Conservation (phyloP, 2,329 filamentous ascomycete genomes). For the Sporothrix humicola region DNA sequence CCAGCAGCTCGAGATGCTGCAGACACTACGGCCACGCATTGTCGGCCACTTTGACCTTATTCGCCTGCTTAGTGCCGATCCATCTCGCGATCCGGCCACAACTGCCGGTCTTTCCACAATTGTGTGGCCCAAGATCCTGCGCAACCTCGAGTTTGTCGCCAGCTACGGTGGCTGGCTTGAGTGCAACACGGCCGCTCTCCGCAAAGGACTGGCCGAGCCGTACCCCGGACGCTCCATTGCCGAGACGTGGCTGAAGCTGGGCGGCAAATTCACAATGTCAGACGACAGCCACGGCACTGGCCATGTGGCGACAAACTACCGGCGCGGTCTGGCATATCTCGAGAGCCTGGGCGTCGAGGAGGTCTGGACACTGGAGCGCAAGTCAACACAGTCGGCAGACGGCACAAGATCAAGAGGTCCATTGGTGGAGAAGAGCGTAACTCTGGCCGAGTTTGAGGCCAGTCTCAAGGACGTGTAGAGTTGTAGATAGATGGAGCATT, state of each 20-base stretch:
- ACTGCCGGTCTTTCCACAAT: conserved; percentile 40
- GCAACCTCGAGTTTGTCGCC: conserved; percentile 75
- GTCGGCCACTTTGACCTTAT: conserved; percentile 96
- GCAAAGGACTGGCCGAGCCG: conserved; percentile 89
- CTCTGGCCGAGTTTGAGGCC: conserved; percentile 35
- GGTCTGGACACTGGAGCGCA: conserved; percentile 62
- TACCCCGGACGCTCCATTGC: conserved; percentile 84
- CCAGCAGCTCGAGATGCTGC: conserved; percentile 81
- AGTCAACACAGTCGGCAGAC: conserved; percentile 37
- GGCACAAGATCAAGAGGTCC: conserved; percentile 38
- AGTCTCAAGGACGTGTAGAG: conserved; percentile 26
- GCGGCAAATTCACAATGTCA: conserved; percentile 85
- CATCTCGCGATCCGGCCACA: conserved; percentile 62
- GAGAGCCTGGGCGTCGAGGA: conserved; percentile 67
- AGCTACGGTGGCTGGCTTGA: conserved; percentile 83
- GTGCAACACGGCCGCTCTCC: conserved; percentile 83
- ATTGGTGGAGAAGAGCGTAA: conserved; percentile 50
- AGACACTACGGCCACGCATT: conserved; percentile 71
- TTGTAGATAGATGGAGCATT: neutral
- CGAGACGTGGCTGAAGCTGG: conserved; percentile 72
- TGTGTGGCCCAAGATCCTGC: conserved; percentile 75
- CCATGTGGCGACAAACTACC: conserved; percentile 87
- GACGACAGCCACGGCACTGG: conserved; percentile 92
- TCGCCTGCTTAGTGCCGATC: conserved; percentile 74
- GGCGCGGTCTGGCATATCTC: conserved; percentile 71